Evolutionary conservation across 345 rosid genomes (phyloP), one percentile per base, ranked within the genome.

Genomic region (Dovyalis caffra): DNA sequence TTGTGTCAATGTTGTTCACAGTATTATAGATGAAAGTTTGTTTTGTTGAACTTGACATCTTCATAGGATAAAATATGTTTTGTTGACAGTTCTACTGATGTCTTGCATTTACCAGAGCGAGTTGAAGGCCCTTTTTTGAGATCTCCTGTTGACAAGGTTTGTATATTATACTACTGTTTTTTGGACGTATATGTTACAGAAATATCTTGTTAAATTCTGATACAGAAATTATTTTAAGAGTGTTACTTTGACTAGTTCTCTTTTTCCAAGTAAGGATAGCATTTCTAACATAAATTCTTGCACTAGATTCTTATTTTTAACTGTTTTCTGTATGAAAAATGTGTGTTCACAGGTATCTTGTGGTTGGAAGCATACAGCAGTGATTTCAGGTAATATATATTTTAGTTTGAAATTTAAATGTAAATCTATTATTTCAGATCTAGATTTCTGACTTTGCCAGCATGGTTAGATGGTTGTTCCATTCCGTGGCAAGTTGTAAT

Each of bases 351-450:
- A 94, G 90, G 97, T 92, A 67, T 91, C 97, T 66, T 95, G 99
- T 84, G 99, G 99, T 49, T 94, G 97, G 99, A 95, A 92, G 88
- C 99, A 95, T 77, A 95, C 97, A 40, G 97, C 97, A 58, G 97
- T 94, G 33, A 89, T 95, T 75, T 89, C 99, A 64, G 92, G 99
- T 90, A 85, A 73, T 29, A 67, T 60, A 76, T 53, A 10, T 77
- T 53, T 32, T 31, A 34, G 53, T 34, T 60, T 40, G 38, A 61
- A 71, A 66, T 43, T 61, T 66, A 49, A 51, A 33, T 49, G 14
- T 21, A 34, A 53, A 38, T n/a, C 6, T 25, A 14, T 51, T 20
- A 38, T 45, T 26, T 67, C 23, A 37, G 65, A 16, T 35, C 14
- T 32, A 57, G 28, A 66, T 65, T 20, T 23, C 64, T 15, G 21